phyloP scores from a whole-genome alignment of 2,329 filamentous ascomycete genomes.

The Pseudogymnoascus sp. region DNA sequence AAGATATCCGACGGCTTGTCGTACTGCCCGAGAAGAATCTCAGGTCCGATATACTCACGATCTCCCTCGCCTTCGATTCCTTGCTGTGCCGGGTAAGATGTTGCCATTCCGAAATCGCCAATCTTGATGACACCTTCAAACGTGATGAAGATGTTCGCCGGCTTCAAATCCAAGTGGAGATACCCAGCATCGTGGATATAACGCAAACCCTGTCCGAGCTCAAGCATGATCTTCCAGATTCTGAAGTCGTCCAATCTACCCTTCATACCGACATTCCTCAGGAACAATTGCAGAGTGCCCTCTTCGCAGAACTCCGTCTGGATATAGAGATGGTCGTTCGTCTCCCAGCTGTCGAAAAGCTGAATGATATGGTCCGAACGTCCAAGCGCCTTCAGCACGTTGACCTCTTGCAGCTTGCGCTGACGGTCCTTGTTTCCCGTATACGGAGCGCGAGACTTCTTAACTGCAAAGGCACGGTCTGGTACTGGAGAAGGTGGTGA shows the following conservation, averaged over 20 bases:
- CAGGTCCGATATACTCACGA: conserved; percentile 89
- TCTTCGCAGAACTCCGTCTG: conserved; percentile 97
- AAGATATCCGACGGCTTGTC: conserved; percentile 93
- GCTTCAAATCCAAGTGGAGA: conserved; percentile 78
- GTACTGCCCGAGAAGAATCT: conserved; percentile 77
- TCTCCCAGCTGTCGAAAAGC: conserved; percentile 81
- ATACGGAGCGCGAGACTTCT: conserved; percentile 79
- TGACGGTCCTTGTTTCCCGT: conserved; percentile 72
- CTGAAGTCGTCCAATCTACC: conserved; percentile 91
- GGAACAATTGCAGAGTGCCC: conserved; percentile 78
- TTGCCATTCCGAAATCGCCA: conserved; percentile 77
- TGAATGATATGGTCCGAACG: conserved; percentile 79
- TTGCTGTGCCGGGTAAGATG: conserved; percentile 64
- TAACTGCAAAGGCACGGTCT: conserved; percentile 74
- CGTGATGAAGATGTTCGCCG: conserved; percentile 73
- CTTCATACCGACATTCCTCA: conserved; percentile 71
- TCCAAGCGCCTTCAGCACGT: conserved; percentile 65
- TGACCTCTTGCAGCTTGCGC: conserved; percentile 74
- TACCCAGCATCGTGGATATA: conserved; percentile 85
- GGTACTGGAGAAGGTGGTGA: conserved; percentile 46
- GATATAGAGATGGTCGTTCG: conserved; percentile 79
- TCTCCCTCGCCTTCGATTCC: conserved; percentile 88
- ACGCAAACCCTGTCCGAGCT: conserved; percentile 75
- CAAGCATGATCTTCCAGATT: conserved; percentile 95
- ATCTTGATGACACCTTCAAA: conserved; percentile 79